These are phyloP conservation scores for Fraxinus paxiana DNA, from an alignment of 305 asterid genomes.

Conservation along the genomic window DNA sequence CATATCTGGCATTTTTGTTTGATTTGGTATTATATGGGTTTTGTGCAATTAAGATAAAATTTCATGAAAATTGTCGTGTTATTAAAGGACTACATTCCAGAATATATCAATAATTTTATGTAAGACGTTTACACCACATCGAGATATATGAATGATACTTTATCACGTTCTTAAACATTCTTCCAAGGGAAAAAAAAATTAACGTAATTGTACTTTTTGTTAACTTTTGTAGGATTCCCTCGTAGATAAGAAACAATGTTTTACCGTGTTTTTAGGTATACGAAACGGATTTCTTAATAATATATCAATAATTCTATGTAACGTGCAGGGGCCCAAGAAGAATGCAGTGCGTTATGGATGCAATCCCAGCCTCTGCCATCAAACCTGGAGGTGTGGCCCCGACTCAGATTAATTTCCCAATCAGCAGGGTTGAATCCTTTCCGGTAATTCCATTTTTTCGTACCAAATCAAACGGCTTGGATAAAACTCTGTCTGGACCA, in stretches of 20 bases:
- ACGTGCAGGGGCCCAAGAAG: conserved; percentile 80
- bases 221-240: neutral
- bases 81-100: neutral
- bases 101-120: neutral
- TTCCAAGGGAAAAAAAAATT: neutral
- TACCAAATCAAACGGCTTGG: conserved; percentile 42
- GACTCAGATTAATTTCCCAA: conserved; percentile 51
- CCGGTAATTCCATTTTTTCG: conserved; percentile 46
- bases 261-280: neutral
- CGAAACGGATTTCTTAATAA: neutral
- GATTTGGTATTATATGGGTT: neutral
- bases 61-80: neutral
- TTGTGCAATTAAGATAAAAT: neutral
- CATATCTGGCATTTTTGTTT: neutral
- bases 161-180: neutral
- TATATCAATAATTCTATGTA: neutral
- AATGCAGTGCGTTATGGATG: conserved; percentile 74
- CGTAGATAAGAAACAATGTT: neutral
- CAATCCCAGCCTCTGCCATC: conserved; percentile 65
- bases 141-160: neutral
- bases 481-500: conserved; percentile 40
- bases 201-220: neutral
- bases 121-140: neutral
- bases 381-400: conserved; percentile 75
- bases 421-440: conserved; percentile 40